phyloP scores from a whole-genome alignment of 768 basidiomycete genomes.

The Mycena belliarum region DNA sequence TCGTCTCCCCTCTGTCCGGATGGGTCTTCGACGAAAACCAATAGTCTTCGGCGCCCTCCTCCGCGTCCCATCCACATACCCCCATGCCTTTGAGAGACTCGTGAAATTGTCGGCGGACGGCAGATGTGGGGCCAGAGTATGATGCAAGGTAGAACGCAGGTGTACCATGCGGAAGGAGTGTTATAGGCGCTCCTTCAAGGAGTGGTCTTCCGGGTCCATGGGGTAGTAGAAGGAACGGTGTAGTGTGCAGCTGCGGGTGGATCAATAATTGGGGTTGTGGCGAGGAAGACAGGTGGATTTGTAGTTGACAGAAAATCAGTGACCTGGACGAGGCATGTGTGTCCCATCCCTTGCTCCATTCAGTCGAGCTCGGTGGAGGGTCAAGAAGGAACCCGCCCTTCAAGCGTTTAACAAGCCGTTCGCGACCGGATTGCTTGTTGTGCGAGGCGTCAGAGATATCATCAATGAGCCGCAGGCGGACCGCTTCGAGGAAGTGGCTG shows the following conservation, averaged over 20 bases:
- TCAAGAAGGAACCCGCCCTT: slow-evolving; percentile 66
- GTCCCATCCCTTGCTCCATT: slow-evolving; percentile 72
- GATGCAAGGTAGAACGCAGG: slow-evolving; percentile 73
- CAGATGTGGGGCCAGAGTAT: slow-evolving; percentile 69
- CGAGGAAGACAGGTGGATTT: slow-evolving; percentile 46
- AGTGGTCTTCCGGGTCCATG: slow-evolving; percentile 40
- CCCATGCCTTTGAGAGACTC: slow-evolving; percentile 66
- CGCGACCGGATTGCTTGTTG: slow-evolving; percentile 23
- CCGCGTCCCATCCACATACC: slow-evolving; percentile 51
- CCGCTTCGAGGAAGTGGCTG: slow-evolving; percentile 61
- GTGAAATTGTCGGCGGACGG: slow-evolving; percentile 62
- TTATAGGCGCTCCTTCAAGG: slow-evolving; percentile 64
- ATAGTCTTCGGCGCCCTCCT: slow-evolving; percentile 17
- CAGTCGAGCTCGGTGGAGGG: slow-evolving; percentile 41
- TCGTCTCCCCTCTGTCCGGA: slow-evolving; percentile 15
- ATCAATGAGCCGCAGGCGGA: slow-evolving; percentile 56
- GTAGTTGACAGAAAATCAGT: slow-evolving; percentile 60
- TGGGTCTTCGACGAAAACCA: slow-evolving; percentile 22
- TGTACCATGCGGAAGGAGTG: slow-evolving; percentile 66
- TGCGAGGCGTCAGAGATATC: slow-evolving; percentile 51
- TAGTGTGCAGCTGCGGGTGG: slow-evolving; percentile 61
- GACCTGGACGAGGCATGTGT: slow-evolving; percentile 54
- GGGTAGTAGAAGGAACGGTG: slow-evolving; percentile 56
- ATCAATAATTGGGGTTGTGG: slow-evolving; percentile 50
- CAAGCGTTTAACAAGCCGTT: slow-evolving; percentile 47